Evolutionary conservation across 306 rosid species (phyloP).

Genomic region (Inga oerstediana): DNA sequence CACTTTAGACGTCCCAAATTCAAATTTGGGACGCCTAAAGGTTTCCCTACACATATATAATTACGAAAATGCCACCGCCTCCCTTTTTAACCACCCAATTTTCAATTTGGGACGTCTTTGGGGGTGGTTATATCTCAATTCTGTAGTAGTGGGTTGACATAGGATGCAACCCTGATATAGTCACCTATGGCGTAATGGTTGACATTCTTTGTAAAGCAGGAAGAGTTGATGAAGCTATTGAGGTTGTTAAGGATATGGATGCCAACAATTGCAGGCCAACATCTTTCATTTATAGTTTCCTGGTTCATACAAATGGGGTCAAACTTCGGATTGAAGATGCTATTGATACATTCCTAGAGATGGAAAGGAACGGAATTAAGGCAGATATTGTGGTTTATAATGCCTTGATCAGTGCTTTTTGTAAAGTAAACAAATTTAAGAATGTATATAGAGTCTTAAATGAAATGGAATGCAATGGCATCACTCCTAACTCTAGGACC

Average conservation of each 20-base stretch:
- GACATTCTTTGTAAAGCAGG: conserved; percentile 90
- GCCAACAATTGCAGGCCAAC: conserved; percentile 59
- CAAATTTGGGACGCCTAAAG: no score
- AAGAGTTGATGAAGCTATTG: conserved; percentile 81
- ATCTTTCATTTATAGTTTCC: conserved; percentile 70
- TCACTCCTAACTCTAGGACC: conserved; percentile 73
- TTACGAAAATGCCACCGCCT: no score
- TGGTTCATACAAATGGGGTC: conserved; percentile 79
- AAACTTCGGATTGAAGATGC: conserved; percentile 85
- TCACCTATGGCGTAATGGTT: conserved; percentile 85
- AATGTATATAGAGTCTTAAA: conserved; percentile 67
- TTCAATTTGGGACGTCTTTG: no score
- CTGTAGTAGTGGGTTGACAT: no score
- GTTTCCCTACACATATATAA: no score
- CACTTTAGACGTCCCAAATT: no score
- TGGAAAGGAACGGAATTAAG: conserved; percentile 65
- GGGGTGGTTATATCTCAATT: no score
- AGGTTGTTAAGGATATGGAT: conserved; percentile 73
- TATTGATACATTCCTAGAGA: conserved; percentile 67
- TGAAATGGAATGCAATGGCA: conserved; percentile 64
- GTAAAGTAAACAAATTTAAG: conserved; percentile 61
- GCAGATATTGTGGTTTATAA: conserved; percentile 82
- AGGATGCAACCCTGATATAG: conserved; percentile 78
- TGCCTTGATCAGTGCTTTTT: conserved; percentile 77
- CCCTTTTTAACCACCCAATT: no score